Conservation (phyloP, 164 flowering plant species). For the Chimonanthus salicifolius region DNA sequence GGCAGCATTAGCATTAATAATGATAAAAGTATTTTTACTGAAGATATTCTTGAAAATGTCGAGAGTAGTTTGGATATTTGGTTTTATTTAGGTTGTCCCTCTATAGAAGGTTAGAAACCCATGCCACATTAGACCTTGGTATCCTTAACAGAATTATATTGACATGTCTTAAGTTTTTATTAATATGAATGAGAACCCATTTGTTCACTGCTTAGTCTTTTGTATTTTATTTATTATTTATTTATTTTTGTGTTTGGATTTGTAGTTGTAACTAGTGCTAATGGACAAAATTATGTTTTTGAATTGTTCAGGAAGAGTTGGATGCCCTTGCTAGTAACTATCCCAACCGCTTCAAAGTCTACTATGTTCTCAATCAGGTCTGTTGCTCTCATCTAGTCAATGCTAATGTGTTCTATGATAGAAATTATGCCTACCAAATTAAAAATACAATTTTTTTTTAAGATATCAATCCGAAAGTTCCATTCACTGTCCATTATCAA, state of each 20-base stretch:
- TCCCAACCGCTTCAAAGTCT: constrained; percentile 59
- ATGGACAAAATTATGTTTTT: too few relatives aligned
- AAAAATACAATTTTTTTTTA: too few relatives aligned
- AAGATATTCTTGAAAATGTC: not conserved
- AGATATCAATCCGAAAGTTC: not conserved
- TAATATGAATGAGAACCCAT: not conserved
- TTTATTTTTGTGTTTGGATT: not conserved
- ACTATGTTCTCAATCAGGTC: constrained; percentile 89
- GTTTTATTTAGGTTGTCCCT: too few relatives aligned
- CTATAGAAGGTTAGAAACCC: not conserved
- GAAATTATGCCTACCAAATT: not conserved
- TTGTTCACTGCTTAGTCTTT: not conserved
- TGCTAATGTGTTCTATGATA: not conserved
- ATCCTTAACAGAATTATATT: not conserved
- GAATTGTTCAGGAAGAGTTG: constrained; percentile 67
- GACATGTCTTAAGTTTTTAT: not conserved
- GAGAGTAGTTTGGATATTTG: not conserved
- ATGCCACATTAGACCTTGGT: not conserved
- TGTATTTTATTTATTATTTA: not conserved
- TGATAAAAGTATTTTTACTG: too few relatives aligned
- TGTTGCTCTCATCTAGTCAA: not conserved
- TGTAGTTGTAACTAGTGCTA: not conserved
- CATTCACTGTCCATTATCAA: not conserved
- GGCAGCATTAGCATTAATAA: too few relatives aligned
- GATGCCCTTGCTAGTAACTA: constrained; percentile 54